Percentiles rank a stretch among this genome's conserved stretches.
These are phyloP conservation scores for Lentinula raphanica DNA, from an alignment of 768 basidiomycete genomes.

Conservation along the genomic window DNA sequence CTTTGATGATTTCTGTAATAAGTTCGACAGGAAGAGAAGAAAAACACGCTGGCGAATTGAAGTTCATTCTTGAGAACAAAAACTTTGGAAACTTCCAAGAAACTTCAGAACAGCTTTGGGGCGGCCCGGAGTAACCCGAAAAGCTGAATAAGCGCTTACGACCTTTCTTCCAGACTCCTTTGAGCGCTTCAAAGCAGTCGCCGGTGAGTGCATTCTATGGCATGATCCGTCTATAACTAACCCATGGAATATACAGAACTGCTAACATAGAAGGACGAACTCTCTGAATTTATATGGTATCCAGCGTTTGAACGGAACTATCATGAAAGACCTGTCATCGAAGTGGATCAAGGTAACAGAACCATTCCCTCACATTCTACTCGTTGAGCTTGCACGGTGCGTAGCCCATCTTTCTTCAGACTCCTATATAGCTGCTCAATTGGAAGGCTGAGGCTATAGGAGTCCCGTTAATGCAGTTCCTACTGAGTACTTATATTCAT, in stretches of 20 bases:
- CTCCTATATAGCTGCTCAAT: neutral
- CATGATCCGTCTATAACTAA: too few species aligned
- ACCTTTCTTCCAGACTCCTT: too few species aligned
- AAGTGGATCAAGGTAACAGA: constrained; percentile 47
- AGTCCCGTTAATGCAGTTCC: constrained; percentile 66
- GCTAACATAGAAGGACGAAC: too few species aligned
- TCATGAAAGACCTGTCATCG: constrained; percentile 23
- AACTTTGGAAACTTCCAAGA: too few species aligned
- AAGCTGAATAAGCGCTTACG: too few species aligned
- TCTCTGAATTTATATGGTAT: too few species aligned
- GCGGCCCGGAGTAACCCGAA: neutral
- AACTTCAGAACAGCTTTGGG: too few species aligned
- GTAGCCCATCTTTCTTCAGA: constrained; percentile 2
- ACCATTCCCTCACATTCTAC: constrained; percentile 38
- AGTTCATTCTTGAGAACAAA: neutral
- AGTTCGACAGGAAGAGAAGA: neutral
- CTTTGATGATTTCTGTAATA: neutral
- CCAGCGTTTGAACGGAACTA: too few species aligned
- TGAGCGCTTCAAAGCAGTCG: too few species aligned
- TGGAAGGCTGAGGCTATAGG: constrained; percentile 27
- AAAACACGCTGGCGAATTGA: neutral
- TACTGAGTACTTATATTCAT: constrained; percentile 30
- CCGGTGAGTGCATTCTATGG: too few species aligned
- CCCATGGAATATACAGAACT: too few species aligned
- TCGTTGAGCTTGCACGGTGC: constrained; percentile 41